phyloP scores from a whole-genome alignment of 805 yeast species.

The Nakazawaea molendinolei region DNA sequence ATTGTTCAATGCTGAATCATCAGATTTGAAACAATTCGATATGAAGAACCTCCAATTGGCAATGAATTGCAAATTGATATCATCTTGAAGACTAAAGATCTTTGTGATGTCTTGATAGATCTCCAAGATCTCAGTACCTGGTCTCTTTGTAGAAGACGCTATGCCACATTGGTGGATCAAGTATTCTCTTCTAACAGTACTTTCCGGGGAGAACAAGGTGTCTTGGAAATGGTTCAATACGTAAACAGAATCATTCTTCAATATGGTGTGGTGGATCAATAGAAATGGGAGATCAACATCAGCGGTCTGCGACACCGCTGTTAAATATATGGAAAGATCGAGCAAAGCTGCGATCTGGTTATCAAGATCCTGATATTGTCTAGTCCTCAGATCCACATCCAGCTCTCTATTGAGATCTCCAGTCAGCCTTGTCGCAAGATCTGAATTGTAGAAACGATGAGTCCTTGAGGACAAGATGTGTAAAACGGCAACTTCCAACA shows the following conservation, averaged over 20 bases:
- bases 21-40: constrained; percentile 1
- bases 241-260: constrained; percentile 4
- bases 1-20: constrained; percentile 3
- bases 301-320: constrained; percentile 4
- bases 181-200: background rate
- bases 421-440: too few relatives aligned
- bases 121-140: constrained; percentile 9
- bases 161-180: constrained; percentile 7
- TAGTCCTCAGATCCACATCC: too few relatives aligned
- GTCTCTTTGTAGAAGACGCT: constrained; percentile 6
- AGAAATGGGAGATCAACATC: constrained; percentile 11
- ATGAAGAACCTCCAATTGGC: constrained; percentile 6
- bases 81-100: background rate
- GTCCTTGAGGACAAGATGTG: background rate
- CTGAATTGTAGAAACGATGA: background rate
- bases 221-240: constrained; percentile 1
- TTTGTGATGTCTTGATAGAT: constrained; percentile 5
- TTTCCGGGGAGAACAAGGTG: background rate
- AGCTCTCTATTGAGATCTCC: too few relatives aligned
- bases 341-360: constrained; percentile 2
- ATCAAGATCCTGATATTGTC: too few relatives aligned
- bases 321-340: constrained; percentile 3
- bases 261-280: constrained; percentile 4
- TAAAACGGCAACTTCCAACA: constrained; percentile 10
- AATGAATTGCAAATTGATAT: constrained; percentile 3